Base-by-base conservation (phyloP, 179 eudicot genomes). In the Amaranthus tricolor region DNA sequence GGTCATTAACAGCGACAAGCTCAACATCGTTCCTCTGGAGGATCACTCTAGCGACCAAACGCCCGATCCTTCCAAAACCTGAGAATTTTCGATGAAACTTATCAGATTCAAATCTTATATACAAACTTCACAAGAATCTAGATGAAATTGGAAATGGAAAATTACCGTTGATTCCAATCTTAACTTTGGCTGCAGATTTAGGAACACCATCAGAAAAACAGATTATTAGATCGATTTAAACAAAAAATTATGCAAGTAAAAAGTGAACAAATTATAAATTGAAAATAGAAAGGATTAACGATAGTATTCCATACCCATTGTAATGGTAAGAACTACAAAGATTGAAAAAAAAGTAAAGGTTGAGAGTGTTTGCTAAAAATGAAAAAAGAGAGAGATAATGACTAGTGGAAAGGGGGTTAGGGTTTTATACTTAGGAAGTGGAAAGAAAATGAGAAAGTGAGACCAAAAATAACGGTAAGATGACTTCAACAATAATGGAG, bases 161-260 rank as follows among this genome's bases (percentile, higher is more conserved):
- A 60, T 74, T 82, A 89, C 93, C 93, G 77, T 89, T 89, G 76
- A 89, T 89, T 84, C 93, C 93, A 84, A 89, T 83, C 90, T 89
- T 89, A 71, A 89, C 71, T 80, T 86, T 84, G 21, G 84, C 90
- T 88, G 88, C 16, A 67, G 19, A 80, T 61, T 12, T 3, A 10
- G 51, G 16, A 72, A 47, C 6, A 62, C 58, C 51, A 53, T 50
- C 9, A 3, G 49, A 68, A 70, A 70, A 45, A 21, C 21, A 62
- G 45, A 65, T 52, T 12, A 73, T 48, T 40, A 52, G 72, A 70
- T 17, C 0, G 0, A 70, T 7, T 45, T 0, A 12, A 13, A 31
- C 9, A 21, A 14, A 57, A 10, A 24, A 31, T 1, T n/a, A 2
- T 47, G 68, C 15, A 49, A 11, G n/a, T 3, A 9, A 6, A 0